Base-by-base conservation (phyloP, 1,284 basidiomycete genomes). In the Cryptococcus sp. region DNA sequence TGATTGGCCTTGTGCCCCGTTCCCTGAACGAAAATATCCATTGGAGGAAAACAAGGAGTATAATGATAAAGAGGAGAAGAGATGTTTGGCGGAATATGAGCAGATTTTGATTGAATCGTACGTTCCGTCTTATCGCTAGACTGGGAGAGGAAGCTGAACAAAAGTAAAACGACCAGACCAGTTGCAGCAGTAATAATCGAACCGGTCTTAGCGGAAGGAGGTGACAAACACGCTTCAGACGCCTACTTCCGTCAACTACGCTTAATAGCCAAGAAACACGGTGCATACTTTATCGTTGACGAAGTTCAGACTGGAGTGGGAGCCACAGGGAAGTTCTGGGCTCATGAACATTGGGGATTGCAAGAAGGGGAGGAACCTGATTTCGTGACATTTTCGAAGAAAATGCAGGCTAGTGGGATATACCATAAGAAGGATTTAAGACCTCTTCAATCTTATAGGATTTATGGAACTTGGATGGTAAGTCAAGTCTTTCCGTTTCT, bases 141-240 rank as follows among this genome's bases (percentile, higher is more conserved):
- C 28, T 50, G 21, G 18, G 28, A n/a, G n/a, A n/a, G n/a, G n/a
- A n/a, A n/a, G 50, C 48, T 57, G 45, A 55, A 13, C 2, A 50
- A 52, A 49, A 72, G 73, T 61, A 77, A 77, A 66, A 58, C 64
- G 44, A 67, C 64, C 32, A 70, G 70, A 53, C 77, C 78, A 1
- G 75, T 82, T 32, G 80, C 80, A 1, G 80, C 80, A 0, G 68
- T 81, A 40, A 80, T 82, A 54, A 77, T 81, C 54, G 80, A 82
- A 64, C 80, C 80, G 13, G 77, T 82, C 55, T 76, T 79, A 50
- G 77, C 77, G n/a, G 80, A 80, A 63, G 80, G 80, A 10, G 80
- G 80, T 10, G 80, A 82, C 70, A 75, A 77, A 54, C 80, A 82
- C 62, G 80, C 80, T 10, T 77, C 76, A 7, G 72, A 76, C 16